Conservation (phyloP, 2,329 filamentous ascomycete species). For the Fusarium fujikuroi region DNA sequence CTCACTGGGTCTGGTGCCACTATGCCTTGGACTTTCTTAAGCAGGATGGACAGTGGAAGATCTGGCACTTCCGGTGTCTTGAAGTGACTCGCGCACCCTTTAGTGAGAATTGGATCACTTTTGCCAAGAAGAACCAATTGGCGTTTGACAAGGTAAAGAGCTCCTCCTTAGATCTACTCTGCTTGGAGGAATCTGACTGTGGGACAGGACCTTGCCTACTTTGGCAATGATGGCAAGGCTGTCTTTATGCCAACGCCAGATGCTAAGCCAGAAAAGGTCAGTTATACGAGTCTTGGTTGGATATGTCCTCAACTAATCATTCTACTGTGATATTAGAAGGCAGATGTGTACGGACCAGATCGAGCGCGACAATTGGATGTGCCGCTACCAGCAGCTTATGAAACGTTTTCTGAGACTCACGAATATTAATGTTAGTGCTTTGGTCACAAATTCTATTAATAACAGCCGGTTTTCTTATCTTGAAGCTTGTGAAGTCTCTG, state of each 20-base stretch:
- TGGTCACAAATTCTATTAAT: too few relatives aligned
- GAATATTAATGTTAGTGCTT: neutral
- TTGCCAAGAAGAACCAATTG: neutral
- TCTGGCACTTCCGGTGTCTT: neutral
- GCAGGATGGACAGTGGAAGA: neutral
- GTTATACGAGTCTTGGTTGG: rapidly evolving
- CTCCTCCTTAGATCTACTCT: too few relatives aligned
- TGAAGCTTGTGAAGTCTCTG: too few relatives aligned
- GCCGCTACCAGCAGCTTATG: neutral
- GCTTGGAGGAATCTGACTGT: too few relatives aligned
- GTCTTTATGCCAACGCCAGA: neutral
- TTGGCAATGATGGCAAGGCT: neutral
- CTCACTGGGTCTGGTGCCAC: neutral
- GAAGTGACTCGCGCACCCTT: neutral
- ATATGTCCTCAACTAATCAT: rapidly evolving
- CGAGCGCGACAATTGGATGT: neutral
- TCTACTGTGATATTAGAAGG: rapidly evolving
- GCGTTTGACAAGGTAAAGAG: neutral
- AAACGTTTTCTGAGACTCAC: neutral
- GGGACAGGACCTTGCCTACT: neutral
- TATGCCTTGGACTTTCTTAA: neutral
- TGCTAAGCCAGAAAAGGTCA: neutral
- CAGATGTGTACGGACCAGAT: neutral
- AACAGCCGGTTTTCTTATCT: rapidly evolving
- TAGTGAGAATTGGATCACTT: neutral